These are phyloP conservation scores for Tylopilus sp. DNA, from an alignment of 768 basidiomycete genomes.

Conservation along the genomic window DNA sequence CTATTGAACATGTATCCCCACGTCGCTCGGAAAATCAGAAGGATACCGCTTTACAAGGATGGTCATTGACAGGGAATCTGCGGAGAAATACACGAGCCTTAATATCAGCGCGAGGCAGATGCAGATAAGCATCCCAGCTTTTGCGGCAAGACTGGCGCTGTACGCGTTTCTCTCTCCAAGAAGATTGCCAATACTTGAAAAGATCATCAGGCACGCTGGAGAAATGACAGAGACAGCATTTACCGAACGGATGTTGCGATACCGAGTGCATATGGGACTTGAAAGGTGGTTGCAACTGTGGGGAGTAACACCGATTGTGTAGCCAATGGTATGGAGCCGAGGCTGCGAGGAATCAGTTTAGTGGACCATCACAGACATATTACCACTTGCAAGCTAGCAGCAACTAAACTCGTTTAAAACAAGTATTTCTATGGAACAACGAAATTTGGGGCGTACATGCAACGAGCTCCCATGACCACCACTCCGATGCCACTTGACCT, in stretches of 20 bases:
- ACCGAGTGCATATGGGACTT: constrained; percentile 78
- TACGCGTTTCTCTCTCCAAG: constrained; percentile 74
- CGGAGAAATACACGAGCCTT: constrained; percentile 40
- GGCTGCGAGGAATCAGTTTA: constrained; percentile 39
- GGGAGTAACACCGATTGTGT: constrained; percentile 83
- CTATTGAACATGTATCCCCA: constrained; percentile 80
- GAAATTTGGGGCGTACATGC: constrained; percentile 34
- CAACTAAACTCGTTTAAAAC: constrained; percentile 33
- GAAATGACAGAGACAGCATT: constrained; percentile 11
- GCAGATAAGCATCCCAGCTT: constrained; percentile 62
- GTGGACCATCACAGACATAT: background rate
- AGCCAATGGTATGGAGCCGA: constrained; percentile 80
- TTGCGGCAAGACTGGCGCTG: constrained; percentile 68
- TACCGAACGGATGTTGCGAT: constrained; percentile 81
- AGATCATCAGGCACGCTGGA: background rate
- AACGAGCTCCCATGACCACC: constrained; percentile 96
- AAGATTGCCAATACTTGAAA: constrained; percentile 75
- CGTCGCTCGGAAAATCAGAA: constrained; percentile 54
- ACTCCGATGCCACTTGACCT: constrained; percentile 83
- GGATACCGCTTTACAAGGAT: constrained; percentile 40
- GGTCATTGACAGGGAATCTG: background rate
- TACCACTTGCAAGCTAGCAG: constrained; percentile 47
- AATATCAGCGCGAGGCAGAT: constrained; percentile 56
- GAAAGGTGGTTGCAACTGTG: constrained; percentile 72
- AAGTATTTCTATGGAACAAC: background rate